Base-by-base conservation (phyloP, 2,329 filamentous ascomycete species). In the Stagonosporopsis tanaceti region DNA sequence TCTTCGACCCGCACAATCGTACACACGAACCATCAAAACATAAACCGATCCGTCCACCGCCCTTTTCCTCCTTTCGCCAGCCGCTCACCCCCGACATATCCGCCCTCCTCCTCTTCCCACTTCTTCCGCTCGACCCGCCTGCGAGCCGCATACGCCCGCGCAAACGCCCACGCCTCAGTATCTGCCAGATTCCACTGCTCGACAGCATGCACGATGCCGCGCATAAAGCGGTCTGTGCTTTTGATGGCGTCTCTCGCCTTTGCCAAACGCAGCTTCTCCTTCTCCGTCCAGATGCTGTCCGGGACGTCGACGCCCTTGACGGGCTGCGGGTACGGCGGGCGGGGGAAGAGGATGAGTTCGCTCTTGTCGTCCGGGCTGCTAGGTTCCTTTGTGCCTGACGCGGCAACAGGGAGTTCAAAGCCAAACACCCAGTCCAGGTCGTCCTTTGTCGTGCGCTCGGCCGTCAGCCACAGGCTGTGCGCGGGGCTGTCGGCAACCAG, bases 391-490 rank as follows among this genome's bases (percentile, higher is more conserved):
- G 82, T 79, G 38, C 82, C 76, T 4, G 84, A 80, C 11, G 80
- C 78, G 20, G 81, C 77, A 44, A 82, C 81, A 1, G 93, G 91
- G 9, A 97, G 83, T 14, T 83, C 81, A 76, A 98, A 98, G 51
- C 94, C 95, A 72, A 98, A 92, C 65, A 89, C 85, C 92, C 93
- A 98, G 71, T 94, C 89, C 2, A 97, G 80, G 63, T 95, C 90
- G n/a, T 84, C 75, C 3, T 89, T 87, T 7, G 89, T 76, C 25
- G 75, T 70, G 40, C 71, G 78, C 68, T 90, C 87, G n/a, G 91
- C 90, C 0, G 89, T 89, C 20, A 97, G 80, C 93, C 93, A 97
- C 20, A 97, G 80, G 0, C 89, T 88, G 64, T 87, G 87, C 0
- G 86, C 81, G 0, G 83, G 62, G 7, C 63, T 83, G 15, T 87